Conservation (phyloP, 2,329 filamentous ascomycete species). For the Verticillium dahliae region DNA sequence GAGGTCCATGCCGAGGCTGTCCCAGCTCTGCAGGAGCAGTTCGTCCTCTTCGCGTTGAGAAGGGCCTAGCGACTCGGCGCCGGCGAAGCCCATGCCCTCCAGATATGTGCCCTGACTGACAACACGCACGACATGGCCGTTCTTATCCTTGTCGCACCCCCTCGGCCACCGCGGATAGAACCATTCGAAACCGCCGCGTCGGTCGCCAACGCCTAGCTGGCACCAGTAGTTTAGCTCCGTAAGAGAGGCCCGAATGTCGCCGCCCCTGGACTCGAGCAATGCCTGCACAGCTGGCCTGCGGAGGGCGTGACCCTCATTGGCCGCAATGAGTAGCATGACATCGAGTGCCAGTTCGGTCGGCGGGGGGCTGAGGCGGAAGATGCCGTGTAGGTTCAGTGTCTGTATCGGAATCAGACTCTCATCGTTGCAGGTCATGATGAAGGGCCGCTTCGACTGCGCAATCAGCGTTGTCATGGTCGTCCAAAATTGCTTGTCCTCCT, state of each 20-base stretch:
- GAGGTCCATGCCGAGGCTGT: conserved; percentile 61
- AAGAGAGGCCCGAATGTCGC: conserved; percentile 75
- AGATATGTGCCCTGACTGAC: conserved; percentile 76
- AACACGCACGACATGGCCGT: conserved; percentile 66
- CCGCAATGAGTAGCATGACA: conserved; percentile 74
- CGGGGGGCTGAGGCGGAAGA: conserved; percentile 68
- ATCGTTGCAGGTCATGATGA: conserved; percentile 93
- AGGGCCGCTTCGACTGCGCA: conserved; percentile 78
- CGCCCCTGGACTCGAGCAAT: conserved; percentile 62
- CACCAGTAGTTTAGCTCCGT: conserved; percentile 93
- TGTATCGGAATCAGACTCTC: conserved; percentile 74
- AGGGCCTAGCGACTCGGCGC: conserved; percentile 46
- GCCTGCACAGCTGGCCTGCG: conserved; percentile 57
- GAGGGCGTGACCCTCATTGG: conserved; percentile 81
- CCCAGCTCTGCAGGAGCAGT: conserved; percentile 56
- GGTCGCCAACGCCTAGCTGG: conserved; percentile 87
- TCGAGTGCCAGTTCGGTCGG: conserved; percentile 66
- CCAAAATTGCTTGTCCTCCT: conserved; percentile 97
- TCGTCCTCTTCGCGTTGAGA: conserved; percentile 48
- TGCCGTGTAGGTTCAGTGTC: conserved; percentile 72
- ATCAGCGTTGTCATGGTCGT: conserved; percentile 71
- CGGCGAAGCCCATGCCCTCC: conserved; percentile 70
- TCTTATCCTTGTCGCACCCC: conserved; percentile 60
- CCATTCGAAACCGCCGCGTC: conserved; percentile 86
- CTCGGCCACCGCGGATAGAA: conserved; percentile 72